Conservation (phyloP, 176 grass and related monocot genomes). For the Triticum dicoccoides region DNA sequence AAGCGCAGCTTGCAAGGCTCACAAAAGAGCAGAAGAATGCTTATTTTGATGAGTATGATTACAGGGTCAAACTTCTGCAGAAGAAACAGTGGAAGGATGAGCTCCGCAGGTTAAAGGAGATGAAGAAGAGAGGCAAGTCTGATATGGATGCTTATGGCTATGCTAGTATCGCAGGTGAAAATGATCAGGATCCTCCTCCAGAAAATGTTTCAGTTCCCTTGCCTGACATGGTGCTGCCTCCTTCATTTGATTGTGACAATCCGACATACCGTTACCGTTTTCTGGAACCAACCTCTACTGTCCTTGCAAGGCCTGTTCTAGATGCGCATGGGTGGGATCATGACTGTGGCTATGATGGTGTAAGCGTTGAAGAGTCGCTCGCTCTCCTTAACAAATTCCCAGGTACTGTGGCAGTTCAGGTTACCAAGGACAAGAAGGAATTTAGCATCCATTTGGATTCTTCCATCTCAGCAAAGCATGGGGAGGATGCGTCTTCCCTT, state of each 20-base stretch:
- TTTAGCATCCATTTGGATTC: slow-evolving; percentile 95
- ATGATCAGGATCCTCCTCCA: slow-evolving; percentile 78
- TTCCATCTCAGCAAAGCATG: slow-evolving; percentile 84
- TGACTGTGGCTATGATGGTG: slow-evolving; percentile 93
- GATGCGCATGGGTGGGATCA: slow-evolving; percentile 91
- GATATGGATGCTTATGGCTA: slow-evolving; percentile 56
- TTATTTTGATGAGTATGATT: slow-evolving; percentile 98
- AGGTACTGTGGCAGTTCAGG: slow-evolving; percentile 59
- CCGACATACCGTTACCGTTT: slow-evolving; percentile 89
- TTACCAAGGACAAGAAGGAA: slow-evolving; percentile 98
- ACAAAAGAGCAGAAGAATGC: slow-evolving; percentile 81
- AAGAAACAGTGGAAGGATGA: slow-evolving; percentile 99
- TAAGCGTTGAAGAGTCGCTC: slow-evolving; percentile 79
- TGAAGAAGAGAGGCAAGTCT: slow-evolving; percentile 77
- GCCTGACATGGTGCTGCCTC: slow-evolving; percentile 88
- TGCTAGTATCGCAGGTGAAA: slow-evolving; percentile 46
- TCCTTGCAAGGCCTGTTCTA: slow-evolving; percentile 81
- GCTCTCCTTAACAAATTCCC: slow-evolving; percentile 67
- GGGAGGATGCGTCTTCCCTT: slow-evolving; percentile 78
- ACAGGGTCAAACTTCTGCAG: slow-evolving; percentile 91
- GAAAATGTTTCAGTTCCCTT: slow-evolving; percentile 75
- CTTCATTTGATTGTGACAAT: slow-evolving; percentile 83
- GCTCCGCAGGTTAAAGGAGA: slow-evolving; percentile 79
- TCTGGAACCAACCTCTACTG: slow-evolving; percentile 64
- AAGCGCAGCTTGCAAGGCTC: slow-evolving; percentile 79